Evolutionary conservation across 192 early-diverging fungal species (phyloP), one percentile per base, ranked within the genome.

Genomic region (Coemansia sp.): DNA sequence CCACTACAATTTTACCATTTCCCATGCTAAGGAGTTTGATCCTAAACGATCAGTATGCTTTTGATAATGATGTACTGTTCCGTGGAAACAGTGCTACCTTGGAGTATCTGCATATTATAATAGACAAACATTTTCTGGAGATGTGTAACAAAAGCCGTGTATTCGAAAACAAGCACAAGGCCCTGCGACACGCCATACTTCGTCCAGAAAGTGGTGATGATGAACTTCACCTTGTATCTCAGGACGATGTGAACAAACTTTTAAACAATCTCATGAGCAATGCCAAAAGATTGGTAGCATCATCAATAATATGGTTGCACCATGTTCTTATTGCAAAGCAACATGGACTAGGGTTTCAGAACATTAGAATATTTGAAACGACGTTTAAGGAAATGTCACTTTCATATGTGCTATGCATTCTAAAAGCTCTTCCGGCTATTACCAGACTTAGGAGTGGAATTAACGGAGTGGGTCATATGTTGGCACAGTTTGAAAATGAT

Each of bases 41-140:
- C 5, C 13, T 27, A 22, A 24, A 15, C n/a, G 40, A 67, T 36
- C 50, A 49, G 40, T 67, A 55, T 24, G 1, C 24, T 15, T 31
- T 27, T 12, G 50, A 67, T 67, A 24, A 24, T 1, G 65, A 67
- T 55, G 22, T 55, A 8, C n/a, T 67, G 49, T 55, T 67, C 18
- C 49, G 65, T n/a, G 65, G 65, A 0, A 67, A 67, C 18, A 29
- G 36, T 39, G 47, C 38, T 7, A 67, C 65, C 16, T n/a, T 67
- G 50, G 34, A 55, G 50, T 39, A 39, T 67, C n/a, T 67, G 24
- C 24, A 40, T 7, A 5, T 7, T 40, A 40, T 2, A 11, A 40
- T 40, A 40, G 11, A 11, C 3, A 39, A 39, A 10, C 10, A 39
- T 39, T 9, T 39, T 10, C 9, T 40, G 39, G 39, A 40, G 39